A percentile compares a stretch with the other conserved stretches of the same genome.
phyloP scores from a whole-genome alignment of 192 early-diverging fungal genomes.

The Geranomyces variabilis region DNA sequence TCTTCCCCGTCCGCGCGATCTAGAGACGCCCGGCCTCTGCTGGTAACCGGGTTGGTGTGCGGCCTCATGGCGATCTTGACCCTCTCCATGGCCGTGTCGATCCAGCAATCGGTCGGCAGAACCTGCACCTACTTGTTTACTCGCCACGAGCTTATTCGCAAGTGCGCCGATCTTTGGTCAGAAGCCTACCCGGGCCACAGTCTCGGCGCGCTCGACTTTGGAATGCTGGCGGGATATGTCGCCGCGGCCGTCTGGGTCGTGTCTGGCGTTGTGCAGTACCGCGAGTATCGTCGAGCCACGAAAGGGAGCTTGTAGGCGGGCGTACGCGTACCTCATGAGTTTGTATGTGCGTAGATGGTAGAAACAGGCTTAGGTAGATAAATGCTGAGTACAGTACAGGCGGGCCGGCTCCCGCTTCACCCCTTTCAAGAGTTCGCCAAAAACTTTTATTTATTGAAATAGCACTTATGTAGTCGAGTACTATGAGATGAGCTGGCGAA shows the following conservation, averaged over 20 bases:
- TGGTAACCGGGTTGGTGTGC: neutral
- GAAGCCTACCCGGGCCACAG: neutral
- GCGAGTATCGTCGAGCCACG: neutral
- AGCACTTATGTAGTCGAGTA: no score
- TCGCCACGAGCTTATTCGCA: neutral
- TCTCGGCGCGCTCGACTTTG: neutral
- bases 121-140: neutral
- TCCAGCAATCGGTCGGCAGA: neutral
- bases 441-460: no score
- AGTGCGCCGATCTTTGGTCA: neutral
- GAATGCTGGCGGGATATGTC: neutral
- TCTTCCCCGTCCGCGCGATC: no score
- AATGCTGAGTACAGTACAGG: no score
- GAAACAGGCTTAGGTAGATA: no score
- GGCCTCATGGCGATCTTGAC: neutral
- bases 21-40: neutral
- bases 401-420: no score
- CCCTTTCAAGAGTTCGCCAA: no score
- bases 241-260: neutral
- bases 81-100: neutral
- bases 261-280: neutral
- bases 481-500: no score
- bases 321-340: no score
- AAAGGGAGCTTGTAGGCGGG: neutral
- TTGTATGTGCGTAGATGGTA: no score